Evolutionary conservation across 108 stramenopile genomes (phyloP), one percentile per base, ranked within the genome.

Genomic region (Licmophora abbreviata): DNA sequence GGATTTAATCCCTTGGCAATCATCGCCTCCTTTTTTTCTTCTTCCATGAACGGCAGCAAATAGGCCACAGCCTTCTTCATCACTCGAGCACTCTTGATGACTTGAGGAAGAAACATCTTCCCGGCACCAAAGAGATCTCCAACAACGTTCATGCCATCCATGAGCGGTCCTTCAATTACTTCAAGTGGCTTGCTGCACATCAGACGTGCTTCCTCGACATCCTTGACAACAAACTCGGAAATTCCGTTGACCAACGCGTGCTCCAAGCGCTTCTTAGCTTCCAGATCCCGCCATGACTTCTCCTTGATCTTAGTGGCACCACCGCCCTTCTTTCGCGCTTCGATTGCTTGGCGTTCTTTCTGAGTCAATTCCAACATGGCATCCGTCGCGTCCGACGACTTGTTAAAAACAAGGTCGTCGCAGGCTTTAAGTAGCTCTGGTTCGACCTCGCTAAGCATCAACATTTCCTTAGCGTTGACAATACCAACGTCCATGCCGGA

Each of bases 31-130:
- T 55, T 74, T 84, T 99, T 99, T 66, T 99, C 99, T 70, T 85
- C 71, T 59, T 99, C 99, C 96, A 99, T 99, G 72, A 95, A 99
- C 1, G 99, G 99, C 36, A 98, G 73, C 34, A 99, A 63, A 54
- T 97, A 97, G 2, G 96, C 96, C 25, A 99, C 99, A 35, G 99
- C 99, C 72, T 98, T 98, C 88, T 99, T 99, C 99, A 99, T 99
- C 0, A 99, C 99, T 29, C 99, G 93, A 26, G 99, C 99, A 28
- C 92, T 94, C 66, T 99, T 99, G 69, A 99, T 99, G 36, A 99
- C 99, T 83, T 99, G 99, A 26, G 99, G 99, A 52, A 99, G 71
- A 58, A 99, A 99, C 99, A 99, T 99, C 66, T 99, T 99, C 41
- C 99, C 99, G 29, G 95, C 64, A 24, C 99, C 99, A 59, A 99